phyloP scores from a whole-genome alignment of 2,329 filamentous ascomycete genomes.

The Pseudogymnoascus sp. region DNA sequence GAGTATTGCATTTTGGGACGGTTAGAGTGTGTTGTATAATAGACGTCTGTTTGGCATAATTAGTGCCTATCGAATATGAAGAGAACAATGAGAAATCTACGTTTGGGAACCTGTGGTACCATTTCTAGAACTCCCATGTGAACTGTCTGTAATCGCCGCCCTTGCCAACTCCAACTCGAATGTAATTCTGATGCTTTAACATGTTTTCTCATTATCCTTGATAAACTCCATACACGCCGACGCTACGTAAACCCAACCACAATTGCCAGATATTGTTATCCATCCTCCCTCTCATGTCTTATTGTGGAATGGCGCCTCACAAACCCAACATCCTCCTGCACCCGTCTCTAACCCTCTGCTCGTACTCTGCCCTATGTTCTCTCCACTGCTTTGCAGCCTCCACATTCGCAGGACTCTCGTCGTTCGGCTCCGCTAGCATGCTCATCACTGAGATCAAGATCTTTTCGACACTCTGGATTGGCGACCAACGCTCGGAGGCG shows the following conservation, averaged over 20 bases:
- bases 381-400: constrained; percentile 96
- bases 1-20: neutral
- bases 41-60: neutral
- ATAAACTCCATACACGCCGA: neutral
- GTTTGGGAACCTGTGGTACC: neutral
- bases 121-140: neutral
- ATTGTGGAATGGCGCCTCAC: constrained; percentile 28
- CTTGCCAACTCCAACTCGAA: neutral
- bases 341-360: constrained; percentile 73
- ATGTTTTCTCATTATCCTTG: neutral
- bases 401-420: constrained; percentile 92
- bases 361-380: constrained; percentile 73
- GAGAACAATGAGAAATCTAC: neutral
- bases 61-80: neutral
- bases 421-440: constrained; percentile 95
- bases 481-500: constrained; percentile 90
- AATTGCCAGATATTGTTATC: neutral
- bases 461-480: constrained; percentile 96
- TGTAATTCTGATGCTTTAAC: neutral
- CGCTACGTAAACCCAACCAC: constrained; percentile 2
- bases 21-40: constrained; percentile 4
- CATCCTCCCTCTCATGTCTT: neutral
- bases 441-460: constrained; percentile 96
- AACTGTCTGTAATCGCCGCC: neutral
- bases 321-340: constrained; percentile 72